These are phyloP conservation scores for Suillus variegatus DNA, from an alignment of 768 basidiomycete species.

Conservation along the genomic window DNA sequence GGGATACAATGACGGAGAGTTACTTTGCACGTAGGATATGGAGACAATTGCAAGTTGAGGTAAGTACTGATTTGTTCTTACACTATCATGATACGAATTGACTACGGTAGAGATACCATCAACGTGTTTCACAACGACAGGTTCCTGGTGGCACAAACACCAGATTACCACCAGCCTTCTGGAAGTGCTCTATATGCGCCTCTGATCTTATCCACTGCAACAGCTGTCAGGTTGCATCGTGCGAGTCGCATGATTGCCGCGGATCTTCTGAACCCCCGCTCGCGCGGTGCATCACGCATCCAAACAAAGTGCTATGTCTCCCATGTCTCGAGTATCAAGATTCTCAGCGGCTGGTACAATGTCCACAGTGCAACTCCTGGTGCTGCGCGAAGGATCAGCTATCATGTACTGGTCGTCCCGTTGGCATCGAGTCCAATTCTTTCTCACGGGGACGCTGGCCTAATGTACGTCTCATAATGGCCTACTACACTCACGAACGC, in stretches of 20 bases:
- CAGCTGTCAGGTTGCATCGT: not conserved
- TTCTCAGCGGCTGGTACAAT: not conserved
- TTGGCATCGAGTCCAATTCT: not conserved
- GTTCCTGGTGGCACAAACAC: not conserved
- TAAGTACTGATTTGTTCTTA: not conserved
- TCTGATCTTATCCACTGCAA: not conserved
- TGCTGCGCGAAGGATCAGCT: not conserved
- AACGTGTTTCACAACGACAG: not conserved
- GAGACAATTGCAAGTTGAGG: not conserved
- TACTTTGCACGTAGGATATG: not conserved
- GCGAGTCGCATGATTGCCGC: not conserved
- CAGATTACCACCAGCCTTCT: not conserved
- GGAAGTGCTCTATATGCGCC: not conserved
- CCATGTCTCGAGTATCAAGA: not conserved
- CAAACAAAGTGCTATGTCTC: not conserved
- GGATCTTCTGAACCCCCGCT: not conserved
- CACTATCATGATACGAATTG: not conserved
- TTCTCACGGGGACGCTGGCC: slow-evolving; percentile 12
- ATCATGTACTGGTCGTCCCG: not conserved
- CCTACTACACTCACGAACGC: not conserved
- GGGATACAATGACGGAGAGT: not conserved
- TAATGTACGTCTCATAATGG: not conserved
- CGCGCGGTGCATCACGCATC: not conserved
- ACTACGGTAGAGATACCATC: not conserved
- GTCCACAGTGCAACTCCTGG: not conserved